Evolutionary conservation across 352 stramenopile genomes (phyloP).

Genomic region (Phytophthora pisi): DNA sequence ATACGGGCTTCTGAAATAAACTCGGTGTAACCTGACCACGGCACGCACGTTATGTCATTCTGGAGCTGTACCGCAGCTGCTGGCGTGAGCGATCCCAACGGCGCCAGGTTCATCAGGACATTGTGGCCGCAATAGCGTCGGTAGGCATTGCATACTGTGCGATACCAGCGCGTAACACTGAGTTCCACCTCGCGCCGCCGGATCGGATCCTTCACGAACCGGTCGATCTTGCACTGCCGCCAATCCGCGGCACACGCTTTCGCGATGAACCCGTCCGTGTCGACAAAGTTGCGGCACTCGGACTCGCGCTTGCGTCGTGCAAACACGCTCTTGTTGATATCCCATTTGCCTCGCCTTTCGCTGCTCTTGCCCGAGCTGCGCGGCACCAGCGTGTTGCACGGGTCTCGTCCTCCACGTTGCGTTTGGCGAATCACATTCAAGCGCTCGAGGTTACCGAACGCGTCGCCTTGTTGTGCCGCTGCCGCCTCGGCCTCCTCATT

Average conservation of each 20-base stretch:
- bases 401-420: slow-evolving; percentile 61
- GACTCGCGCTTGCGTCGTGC: slow-evolving; percentile 61
- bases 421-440: slow-evolving; percentile 65
- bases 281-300: slow-evolving; percentile 62
- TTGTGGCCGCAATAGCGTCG: slow-evolving; percentile 71
- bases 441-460: slow-evolving; percentile 44
- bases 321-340: slow-evolving; percentile 87
- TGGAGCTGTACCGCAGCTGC: slow-evolving; percentile 60
- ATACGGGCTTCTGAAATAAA: slow-evolving; percentile 68
- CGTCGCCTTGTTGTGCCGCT: slow-evolving; percentile 8
- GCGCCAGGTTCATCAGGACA: slow-evolving; percentile 56
- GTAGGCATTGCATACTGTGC: slow-evolving; percentile 63
- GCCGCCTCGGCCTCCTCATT: slow-evolving; percentile 18
- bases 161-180: slow-evolving; percentile 58
- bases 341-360: slow-evolving; percentile 55
- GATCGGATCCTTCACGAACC: slow-evolving; percentile 69
- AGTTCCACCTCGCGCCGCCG: slow-evolving; percentile 65
- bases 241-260: slow-evolving; percentile 76
- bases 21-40: slow-evolving; percentile 76
- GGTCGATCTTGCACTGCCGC: slow-evolving; percentile 77
- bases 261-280: slow-evolving; percentile 68
- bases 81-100: slow-evolving; percentile 41
- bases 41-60: slow-evolving; percentile 71
- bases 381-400: slow-evolving; percentile 74
- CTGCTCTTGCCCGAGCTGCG: slow-evolving; percentile 53